A percentile compares a stretch with the other conserved stretches of the same genome.
Conservation (phyloP, 2,329 filamentous ascomycete species). For the Aspergillus pseudoviridinutans region DNA sequence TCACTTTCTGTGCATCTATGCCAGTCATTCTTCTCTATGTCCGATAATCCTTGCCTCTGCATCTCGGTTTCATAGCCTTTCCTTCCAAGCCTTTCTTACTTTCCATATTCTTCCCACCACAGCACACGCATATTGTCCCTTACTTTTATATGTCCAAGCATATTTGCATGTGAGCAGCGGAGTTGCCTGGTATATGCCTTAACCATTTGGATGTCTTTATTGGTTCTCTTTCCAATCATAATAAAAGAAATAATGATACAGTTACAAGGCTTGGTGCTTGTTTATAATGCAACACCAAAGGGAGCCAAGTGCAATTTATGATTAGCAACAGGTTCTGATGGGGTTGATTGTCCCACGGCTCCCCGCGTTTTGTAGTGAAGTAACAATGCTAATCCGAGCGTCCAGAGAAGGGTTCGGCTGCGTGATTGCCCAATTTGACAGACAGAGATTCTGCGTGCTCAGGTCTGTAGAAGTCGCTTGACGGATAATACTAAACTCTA, state of each 20-base stretch:
- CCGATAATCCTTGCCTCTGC: not conserved
- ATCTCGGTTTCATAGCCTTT: not conserved
- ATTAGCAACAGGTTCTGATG: not conserved
- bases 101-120: not conserved
- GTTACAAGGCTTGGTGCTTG: not conserved
- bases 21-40: not conserved
- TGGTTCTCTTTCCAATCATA: not conserved
- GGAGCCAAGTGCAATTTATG: not conserved
- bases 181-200: constrained; percentile 2
- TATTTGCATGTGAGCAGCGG: constrained; percentile 5
- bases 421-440: not conserved
- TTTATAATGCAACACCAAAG: not conserved
- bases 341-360: not conserved
- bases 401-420: not conserved
- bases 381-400: not conserved
- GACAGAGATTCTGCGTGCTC: not conserved
- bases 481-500: not conserved
- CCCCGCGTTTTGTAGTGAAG: not conserved
- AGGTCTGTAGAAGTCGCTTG: not conserved
- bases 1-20: not conserved
- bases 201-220: not conserved
- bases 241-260: not conserved
- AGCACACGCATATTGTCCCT: not conserved
- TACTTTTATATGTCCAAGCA: not conserved
- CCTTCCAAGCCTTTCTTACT: not conserved